A percentile compares a stretch with the other conserved stretches of the same genome.
Evolutionary conservation across 2,329 filamentous ascomycete genomes (phyloP).

Genomic region (Monosporascus sp.): DNA sequence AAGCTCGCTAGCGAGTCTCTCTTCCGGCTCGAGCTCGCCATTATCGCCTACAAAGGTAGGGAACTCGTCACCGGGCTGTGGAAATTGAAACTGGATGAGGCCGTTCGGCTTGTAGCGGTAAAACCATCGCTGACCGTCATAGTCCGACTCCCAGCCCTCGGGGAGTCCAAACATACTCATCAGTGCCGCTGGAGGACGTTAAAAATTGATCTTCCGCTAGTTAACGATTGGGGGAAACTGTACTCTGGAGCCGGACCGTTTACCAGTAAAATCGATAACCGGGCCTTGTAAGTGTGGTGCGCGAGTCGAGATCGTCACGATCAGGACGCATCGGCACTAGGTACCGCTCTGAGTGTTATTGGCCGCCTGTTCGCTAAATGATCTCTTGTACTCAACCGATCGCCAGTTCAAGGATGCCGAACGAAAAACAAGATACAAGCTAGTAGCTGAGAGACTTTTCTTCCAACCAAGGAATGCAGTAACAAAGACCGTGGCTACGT

Average conservation of each 20-base stretch:
- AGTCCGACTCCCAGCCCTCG: constrained; percentile 52
- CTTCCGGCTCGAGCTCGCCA: constrained; percentile 44
- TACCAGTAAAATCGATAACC: not conserved
- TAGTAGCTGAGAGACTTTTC: not conserved
- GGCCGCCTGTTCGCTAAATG: too few relatives aligned
- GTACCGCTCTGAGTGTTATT: too few relatives aligned
- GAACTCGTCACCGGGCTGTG: constrained; percentile 53
- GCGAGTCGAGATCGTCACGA: too few relatives aligned
- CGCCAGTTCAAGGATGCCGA: too few relatives aligned
- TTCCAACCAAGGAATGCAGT: not conserved
- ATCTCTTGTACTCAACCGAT: too few relatives aligned
- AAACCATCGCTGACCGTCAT: constrained; percentile 54
- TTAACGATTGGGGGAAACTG: not conserved
- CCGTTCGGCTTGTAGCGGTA: constrained; percentile 52
- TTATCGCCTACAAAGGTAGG: constrained; percentile 42
- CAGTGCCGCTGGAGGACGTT: not conserved
- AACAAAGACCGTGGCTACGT: not conserved
- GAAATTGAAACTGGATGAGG: constrained; percentile 51
- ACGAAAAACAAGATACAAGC: too few relatives aligned
- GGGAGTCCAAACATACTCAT: constrained; percentile 38
- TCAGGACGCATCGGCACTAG: too few relatives aligned
- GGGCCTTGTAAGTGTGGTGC: too few relatives aligned
- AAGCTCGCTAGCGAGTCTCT: constrained; percentile 47
- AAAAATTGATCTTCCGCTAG: not conserved
- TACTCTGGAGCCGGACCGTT: not conserved